Evolutionary conservation across 768 basidiomycete genomes (phyloP).

Genomic region (Leccinum longicurvipes): DNA sequence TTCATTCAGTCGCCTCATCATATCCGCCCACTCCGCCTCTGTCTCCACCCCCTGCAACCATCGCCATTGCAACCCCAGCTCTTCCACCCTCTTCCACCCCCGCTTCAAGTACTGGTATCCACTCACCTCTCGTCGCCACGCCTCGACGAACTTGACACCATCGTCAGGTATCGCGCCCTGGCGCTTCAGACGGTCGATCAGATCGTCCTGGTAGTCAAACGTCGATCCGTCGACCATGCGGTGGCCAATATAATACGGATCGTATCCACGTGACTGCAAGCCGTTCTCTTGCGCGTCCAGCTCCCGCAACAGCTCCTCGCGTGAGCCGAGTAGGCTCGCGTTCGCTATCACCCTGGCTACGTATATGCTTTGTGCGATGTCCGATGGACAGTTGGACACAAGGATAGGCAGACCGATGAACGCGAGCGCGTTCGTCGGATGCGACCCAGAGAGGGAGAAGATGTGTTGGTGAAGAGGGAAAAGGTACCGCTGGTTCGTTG

Average conservation of each 20-base stretch:
- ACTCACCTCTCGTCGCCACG: slow-evolving; percentile 42
- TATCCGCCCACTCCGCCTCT: slow-evolving; percentile 48
- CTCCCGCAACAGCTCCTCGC: slow-evolving; percentile 38
- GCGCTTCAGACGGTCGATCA: slow-evolving; percentile 11
- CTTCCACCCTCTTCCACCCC: slow-evolving; percentile 46
- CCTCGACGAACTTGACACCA: slow-evolving; percentile 46
- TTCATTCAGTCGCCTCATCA: slow-evolving; percentile 44
- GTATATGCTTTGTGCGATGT: slow-evolving; percentile 50
- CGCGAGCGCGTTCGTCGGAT: slow-evolving; percentile 50
- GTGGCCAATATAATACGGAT: slow-evolving; percentile 52
- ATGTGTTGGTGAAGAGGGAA: slow-evolving; percentile 54
- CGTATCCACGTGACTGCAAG: slow-evolving; percentile 39
- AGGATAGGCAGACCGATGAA: slow-evolving; percentile 52
- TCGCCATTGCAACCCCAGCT: slow-evolving; percentile 34
- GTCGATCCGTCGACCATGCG: slow-evolving; percentile 32
- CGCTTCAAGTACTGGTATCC: slow-evolving; percentile 34
- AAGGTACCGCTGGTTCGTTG: slow-evolving; percentile 51
- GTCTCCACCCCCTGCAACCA: slow-evolving; percentile 51
- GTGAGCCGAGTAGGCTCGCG: slow-evolving; percentile 38
- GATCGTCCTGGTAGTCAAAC: slow-evolving; percentile 42
- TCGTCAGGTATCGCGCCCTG: slow-evolving; percentile 38
- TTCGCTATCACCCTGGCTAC: slow-evolving; percentile 44
- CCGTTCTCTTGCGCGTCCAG: slow-evolving; percentile 41
- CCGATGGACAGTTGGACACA: slow-evolving; percentile 47
- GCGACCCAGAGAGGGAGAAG: slow-evolving; percentile 44